A percentile compares a stretch with the other conserved stretches of the same genome.
Evolutionary conservation across 768 basidiomycete species (phyloP).

Genomic region (Lyophyllum decastes): DNA sequence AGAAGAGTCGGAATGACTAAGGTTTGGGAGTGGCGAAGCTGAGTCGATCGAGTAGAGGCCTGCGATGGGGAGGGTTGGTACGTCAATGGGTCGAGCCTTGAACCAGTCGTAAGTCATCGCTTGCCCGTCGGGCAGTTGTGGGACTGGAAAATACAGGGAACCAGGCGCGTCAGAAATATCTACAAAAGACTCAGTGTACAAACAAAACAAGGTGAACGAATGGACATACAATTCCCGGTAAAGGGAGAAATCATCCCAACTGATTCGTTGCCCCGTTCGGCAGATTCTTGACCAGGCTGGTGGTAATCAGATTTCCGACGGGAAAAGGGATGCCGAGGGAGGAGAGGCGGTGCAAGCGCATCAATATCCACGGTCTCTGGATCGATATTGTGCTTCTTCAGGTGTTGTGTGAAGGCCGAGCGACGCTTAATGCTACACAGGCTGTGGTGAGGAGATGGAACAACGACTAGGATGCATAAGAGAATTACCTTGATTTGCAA

Average conservation of each 20-base stretch:
- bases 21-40: constrained; percentile 9
- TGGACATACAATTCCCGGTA: not conserved
- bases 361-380: constrained; percentile 32
- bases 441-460: constrained; percentile 1
- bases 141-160: not conserved
- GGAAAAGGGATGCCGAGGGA: constrained; percentile 18
- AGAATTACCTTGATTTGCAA: constrained; percentile 51
- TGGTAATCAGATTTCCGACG: constrained; percentile 9
- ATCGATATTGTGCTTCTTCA: constrained; percentile 49
- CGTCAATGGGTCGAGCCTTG: not conserved
- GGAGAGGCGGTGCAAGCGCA: constrained; percentile 27
- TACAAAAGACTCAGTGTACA: not conserved
- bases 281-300: constrained; percentile 1
- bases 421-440: constrained; percentile 63
- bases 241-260: too few species aligned
- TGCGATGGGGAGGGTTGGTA: constrained; percentile 3
- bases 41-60: constrained; percentile 14
- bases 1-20: constrained; percentile 13
- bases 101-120: not conserved
- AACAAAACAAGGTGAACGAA: not conserved
- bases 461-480: constrained; percentile 2
- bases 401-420: constrained; percentile 55
- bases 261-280: not conserved
- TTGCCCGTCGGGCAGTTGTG: not conserved
- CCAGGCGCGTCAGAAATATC: not conserved